These are phyloP conservation scores for Balansia obtecta DNA, from an alignment of 2,329 filamentous ascomycete genomes.

Conservation along the genomic window DNA sequence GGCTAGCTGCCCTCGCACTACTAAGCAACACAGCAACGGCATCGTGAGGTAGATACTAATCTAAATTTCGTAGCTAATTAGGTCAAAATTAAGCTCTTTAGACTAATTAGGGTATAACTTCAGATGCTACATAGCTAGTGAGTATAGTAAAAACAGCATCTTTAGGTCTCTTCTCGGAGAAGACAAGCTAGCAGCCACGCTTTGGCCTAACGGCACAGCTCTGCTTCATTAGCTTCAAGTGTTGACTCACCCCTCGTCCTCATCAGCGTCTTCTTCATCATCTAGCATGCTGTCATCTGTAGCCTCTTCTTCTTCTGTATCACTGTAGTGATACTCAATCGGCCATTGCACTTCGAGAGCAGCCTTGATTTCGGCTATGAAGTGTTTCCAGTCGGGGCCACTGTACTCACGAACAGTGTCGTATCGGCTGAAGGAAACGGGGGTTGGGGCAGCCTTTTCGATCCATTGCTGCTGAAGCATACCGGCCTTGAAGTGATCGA, in stretches of 20 bases:
- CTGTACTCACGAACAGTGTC: conserved; percentile 14
- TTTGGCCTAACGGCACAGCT: too few relatives aligned
- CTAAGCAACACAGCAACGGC: too few relatives aligned
- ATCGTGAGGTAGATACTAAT: too few relatives aligned
- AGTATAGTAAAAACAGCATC: too few relatives aligned
- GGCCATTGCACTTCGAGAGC: conserved; percentile 8
- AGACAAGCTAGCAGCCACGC: too few relatives aligned
- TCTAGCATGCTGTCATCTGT: neutral
- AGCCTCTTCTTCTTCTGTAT: neutral
- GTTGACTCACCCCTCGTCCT: conserved; percentile 5
- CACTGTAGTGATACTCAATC: neutral
- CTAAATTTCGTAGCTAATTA: too few relatives aligned
- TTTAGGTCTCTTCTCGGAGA: too few relatives aligned
- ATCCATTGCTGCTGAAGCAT: conserved; percentile 16
- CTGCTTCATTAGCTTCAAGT: neutral
- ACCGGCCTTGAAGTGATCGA: conserved; percentile 21
- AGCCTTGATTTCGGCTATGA: conserved; percentile 18
- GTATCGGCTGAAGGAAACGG: conserved; percentile 8
- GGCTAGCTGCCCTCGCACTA: too few relatives aligned
- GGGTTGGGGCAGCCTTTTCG: conserved; percentile 4
- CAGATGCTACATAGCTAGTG: too few relatives aligned
- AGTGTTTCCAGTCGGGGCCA: conserved; percentile 24
- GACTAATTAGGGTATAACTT: too few relatives aligned
- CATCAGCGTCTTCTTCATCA: neutral
- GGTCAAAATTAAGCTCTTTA: too few relatives aligned